Conservation (phyloP, 2,329 filamentous ascomycete genomes). For the Xylaria polymorpha region DNA sequence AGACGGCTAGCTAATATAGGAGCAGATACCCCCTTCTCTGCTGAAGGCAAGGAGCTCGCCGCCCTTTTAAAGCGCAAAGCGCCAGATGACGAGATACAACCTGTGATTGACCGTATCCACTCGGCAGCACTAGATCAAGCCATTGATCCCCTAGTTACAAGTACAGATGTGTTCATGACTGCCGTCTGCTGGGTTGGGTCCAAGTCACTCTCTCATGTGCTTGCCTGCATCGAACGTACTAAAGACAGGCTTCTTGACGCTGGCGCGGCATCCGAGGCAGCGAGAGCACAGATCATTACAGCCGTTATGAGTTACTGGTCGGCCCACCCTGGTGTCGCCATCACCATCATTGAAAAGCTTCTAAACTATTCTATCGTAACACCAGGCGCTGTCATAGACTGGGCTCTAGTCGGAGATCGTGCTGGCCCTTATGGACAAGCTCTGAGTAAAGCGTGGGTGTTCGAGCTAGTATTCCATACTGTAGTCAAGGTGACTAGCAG, state of each 20-base stretch:
- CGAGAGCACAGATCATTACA: slow-evolving; percentile 87
- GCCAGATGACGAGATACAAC: slow-evolving; percentile 85
- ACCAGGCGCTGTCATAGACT: slow-evolving; percentile 86
- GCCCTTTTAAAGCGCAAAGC: slow-evolving; percentile 85
- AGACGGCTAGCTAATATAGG: slow-evolving; percentile 35
- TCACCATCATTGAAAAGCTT: slow-evolving; percentile 94
- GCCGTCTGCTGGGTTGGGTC: slow-evolving; percentile 92
- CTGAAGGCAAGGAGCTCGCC: slow-evolving; percentile 85
- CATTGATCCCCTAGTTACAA: slow-evolving; percentile 83
- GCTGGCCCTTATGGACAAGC: slow-evolving; percentile 68
- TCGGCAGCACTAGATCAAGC: slow-evolving; percentile 77
- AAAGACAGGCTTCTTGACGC: slow-evolving; percentile 88
- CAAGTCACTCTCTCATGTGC: slow-evolving; percentile 94
- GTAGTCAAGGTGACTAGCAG: slow-evolving; percentile 90
- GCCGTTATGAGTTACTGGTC: slow-evolving; percentile 94
- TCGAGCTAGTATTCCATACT: slow-evolving; percentile 90
- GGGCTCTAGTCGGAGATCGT: slow-evolving; percentile 76
- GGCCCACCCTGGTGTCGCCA: slow-evolving; percentile 88
- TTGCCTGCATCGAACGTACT: slow-evolving; percentile 94
- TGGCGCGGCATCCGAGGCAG: slow-evolving; percentile 77
- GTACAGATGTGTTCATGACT: slow-evolving; percentile 93
- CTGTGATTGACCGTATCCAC: slow-evolving; percentile 82
- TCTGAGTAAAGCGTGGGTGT: slow-evolving; percentile 80
- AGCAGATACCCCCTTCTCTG: slow-evolving; percentile 80
- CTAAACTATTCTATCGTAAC: slow-evolving; percentile 97